A percentile compares a stretch with the other conserved stretches of the same genome.
Conservation (phyloP, 139 green algal species). For the Chlorella sp. region DNA sequence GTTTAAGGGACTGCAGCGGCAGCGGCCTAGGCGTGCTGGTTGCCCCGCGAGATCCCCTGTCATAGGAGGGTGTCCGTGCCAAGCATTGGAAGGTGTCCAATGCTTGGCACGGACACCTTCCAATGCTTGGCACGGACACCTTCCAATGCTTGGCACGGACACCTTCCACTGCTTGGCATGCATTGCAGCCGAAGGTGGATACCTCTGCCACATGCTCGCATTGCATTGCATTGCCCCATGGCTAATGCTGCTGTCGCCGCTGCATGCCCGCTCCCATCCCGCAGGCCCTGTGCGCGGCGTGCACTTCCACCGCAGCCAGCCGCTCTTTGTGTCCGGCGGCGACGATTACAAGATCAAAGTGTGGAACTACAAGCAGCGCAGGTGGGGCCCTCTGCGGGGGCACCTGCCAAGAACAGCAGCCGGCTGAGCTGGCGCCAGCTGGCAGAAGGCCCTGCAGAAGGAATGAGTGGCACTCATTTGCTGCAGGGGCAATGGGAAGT, state of each 20-base stretch:
- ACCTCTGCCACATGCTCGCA: background rate
- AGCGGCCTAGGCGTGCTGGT: too few species aligned
- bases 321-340: conserved; percentile 98
- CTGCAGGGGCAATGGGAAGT: too few species aligned
- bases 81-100: too few species aligned
- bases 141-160: background rate
- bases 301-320: conserved; percentile 97
- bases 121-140: too few species aligned
- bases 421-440: too few species aligned
- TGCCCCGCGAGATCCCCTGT: too few species aligned
- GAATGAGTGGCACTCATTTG: background rate
- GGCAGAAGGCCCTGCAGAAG: background rate
- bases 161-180: background rate
- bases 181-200: background rate
- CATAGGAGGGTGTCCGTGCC: too few species aligned
- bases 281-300: conserved; percentile 94
- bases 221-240: too few species aligned
- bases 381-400: conserved; percentile 39
- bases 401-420: too few species aligned
- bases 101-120: too few species aligned
- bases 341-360: conserved; percentile 99
- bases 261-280: background rate
- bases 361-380: conserved; percentile 98
- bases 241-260: background rate
- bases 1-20: too few species aligned